Conservation (phyloP, 257 asterid species). For the Solanum piurae region DNA sequence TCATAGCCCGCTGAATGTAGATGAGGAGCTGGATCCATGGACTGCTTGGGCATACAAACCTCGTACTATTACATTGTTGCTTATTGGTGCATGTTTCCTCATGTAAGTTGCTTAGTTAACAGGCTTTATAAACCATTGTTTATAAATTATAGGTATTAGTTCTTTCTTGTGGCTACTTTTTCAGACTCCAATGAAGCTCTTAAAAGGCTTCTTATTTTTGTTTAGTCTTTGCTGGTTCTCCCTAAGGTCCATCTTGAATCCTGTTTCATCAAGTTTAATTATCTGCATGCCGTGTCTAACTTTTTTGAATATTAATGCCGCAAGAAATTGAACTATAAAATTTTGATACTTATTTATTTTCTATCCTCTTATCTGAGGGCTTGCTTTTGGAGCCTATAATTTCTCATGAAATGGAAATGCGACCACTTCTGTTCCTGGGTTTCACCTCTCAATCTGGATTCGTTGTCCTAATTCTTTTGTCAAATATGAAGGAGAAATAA, state of each 20-base stretch:
- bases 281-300: background rate
- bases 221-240: background rate
- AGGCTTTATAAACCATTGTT: background rate
- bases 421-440: background rate
- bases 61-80: constrained; percentile 67
- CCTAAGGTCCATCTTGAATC: background rate
- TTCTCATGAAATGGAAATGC: background rate
- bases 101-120: constrained; percentile 46
- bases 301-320: background rate
- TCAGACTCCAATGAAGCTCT: background rate
- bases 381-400: background rate
- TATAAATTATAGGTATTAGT: background rate
- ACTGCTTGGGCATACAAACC: constrained; percentile 99
- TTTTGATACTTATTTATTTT: background rate
- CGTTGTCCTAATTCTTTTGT: background rate
- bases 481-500: background rate
- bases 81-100: constrained; percentile 90
- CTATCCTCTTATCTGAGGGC: background rate
- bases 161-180: background rate
- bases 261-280: background rate
- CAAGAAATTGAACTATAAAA: background rate
- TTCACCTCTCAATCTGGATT: background rate
- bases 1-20: constrained; percentile 23
- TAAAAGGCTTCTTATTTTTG: background rate
- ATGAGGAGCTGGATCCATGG: constrained; percentile 92